Evolutionary conservation across 1,139 yeast genomes (phyloP).

Genomic region (Pneumocystis wakefieldiae): DNA sequence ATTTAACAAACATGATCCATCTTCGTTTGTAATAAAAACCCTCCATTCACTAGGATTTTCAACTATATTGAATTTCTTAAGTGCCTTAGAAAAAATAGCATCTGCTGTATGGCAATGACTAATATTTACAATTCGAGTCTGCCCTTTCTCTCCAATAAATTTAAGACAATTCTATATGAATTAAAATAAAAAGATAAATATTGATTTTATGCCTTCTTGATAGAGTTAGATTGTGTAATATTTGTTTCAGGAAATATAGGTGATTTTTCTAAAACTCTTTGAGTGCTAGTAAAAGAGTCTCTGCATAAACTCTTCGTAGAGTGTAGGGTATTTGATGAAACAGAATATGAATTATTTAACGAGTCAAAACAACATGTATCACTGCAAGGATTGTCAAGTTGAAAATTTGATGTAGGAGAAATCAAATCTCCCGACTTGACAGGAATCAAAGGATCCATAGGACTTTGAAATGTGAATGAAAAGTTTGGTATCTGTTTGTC

Average conservation of each 20-base stretch:
- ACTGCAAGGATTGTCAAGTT: background rate
- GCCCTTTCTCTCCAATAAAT: slow-evolving; percentile 47
- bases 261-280: slow-evolving; percentile 2
- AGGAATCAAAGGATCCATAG: background rate
- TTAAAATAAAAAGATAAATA: background rate
- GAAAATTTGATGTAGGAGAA: background rate
- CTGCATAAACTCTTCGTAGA: background rate
- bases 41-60: slow-evolving; percentile 39
- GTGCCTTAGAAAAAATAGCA: slow-evolving; percentile 55
- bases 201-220: background rate
- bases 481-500: background rate
- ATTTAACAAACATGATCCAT: slow-evolving; percentile 12
- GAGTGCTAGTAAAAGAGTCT: background rate
- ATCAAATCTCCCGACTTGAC: background rate
- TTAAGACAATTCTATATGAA: slow-evolving; percentile 35
- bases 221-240: background rate
- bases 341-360: background rate
- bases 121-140: slow-evolving; percentile 56
- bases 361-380: background rate
- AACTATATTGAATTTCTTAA: slow-evolving; percentile 32
- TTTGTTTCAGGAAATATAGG: slow-evolving; percentile 4
- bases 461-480: background rate
- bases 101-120: slow-evolving; percentile 72
- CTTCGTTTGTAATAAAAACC: slow-evolving; percentile 32
- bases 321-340: background rate